phyloP scores from a whole-genome alignment of 352 stramenopile genomes.

The Phytophthora sojae region DNA sequence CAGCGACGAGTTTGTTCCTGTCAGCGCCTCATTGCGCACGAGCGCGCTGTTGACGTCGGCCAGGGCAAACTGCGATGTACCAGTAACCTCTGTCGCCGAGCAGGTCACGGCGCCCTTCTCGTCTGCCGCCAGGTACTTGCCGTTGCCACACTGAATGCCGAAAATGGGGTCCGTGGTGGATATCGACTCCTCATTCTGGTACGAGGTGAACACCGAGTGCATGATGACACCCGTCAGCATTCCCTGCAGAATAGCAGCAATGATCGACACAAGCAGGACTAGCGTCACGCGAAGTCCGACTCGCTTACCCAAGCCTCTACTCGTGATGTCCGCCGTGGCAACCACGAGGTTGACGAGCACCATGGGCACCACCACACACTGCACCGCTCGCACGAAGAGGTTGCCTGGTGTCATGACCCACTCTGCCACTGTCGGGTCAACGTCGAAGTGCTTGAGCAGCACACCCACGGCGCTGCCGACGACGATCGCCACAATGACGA shows the following conservation, averaged over 20 bases:
- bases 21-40: slow-evolving; percentile 47
- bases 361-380: slow-evolving; percentile 83
- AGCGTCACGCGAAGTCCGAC: slow-evolving; percentile 55
- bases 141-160: slow-evolving; percentile 78
- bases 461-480: slow-evolving; percentile 50
- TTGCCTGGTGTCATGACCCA: slow-evolving; percentile 79
- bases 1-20: slow-evolving; percentile 51
- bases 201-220: slow-evolving; percentile 52
- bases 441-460: slow-evolving; percentile 61
- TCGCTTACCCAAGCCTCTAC: slow-evolving; percentile 53
- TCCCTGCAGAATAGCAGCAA: slow-evolving; percentile 59
- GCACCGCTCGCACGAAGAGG: slow-evolving; percentile 76
- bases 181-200: slow-evolving; percentile 26
- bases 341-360: slow-evolving; percentile 85
- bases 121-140: slow-evolving; percentile 66
- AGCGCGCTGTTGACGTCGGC: slow-evolving; percentile 70
- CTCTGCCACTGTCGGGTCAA: slow-evolving; percentile 51
- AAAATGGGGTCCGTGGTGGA: slow-evolving; percentile 60
- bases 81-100: slow-evolving; percentile 42
- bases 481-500: slow-evolving; percentile 59
- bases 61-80: slow-evolving; percentile 59
- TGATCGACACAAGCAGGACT: slow-evolving; percentile 55
- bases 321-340: slow-evolving; percentile 68
- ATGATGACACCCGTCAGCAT: slow-evolving; percentile 63
- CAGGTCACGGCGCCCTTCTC: slow-evolving; percentile 66